These are phyloP conservation scores for Sarocladium oryzae DNA, from an alignment of 2,329 filamentous ascomycete genomes.

Conservation along the genomic window DNA sequence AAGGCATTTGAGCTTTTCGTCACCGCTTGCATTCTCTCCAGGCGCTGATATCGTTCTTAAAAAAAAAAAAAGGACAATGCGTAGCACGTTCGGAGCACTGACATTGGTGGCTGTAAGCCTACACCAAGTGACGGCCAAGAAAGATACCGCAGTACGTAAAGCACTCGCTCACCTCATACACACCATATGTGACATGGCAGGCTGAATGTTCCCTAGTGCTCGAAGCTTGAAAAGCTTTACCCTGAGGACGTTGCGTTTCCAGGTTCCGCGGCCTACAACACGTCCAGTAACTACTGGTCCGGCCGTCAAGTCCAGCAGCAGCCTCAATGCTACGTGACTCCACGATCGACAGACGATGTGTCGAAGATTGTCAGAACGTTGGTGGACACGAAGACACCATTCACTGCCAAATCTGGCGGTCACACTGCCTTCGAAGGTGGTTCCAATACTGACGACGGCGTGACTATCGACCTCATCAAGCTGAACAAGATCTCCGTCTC, in stretches of 20 bases:
- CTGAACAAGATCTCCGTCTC: slow-evolving; percentile 27
- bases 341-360: slow-evolving; percentile 13
- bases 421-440: slow-evolving; percentile 35
- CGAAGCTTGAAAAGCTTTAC: neutral
- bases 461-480: slow-evolving; percentile 29
- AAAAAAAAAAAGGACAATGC: too few species aligned
- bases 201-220: neutral
- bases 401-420: slow-evolving; percentile 39
- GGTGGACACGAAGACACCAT: slow-evolving; percentile 14
- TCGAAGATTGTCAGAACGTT: slow-evolving; percentile 11
- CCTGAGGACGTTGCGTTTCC: neutral
- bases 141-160: neutral
- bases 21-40: too few species aligned
- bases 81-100: neutral
- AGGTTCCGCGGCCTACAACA: neutral
- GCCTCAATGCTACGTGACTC: slow-evolving; percentile 11
- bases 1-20: too few species aligned
- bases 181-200: too few species aligned
- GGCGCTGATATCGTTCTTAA: too few species aligned
- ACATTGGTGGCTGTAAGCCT: neutral
- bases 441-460: slow-evolving; percentile 28
- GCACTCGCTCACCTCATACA: neutral
- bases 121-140: neutral
- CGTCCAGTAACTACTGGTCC: slow-evolving; percentile 10
- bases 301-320: slow-evolving; percentile 32